Evolutionary conservation across 257 asterid genomes (phyloP), one percentile per base, ranked within the genome.

Genomic region (Primulina huaijiensis): DNA sequence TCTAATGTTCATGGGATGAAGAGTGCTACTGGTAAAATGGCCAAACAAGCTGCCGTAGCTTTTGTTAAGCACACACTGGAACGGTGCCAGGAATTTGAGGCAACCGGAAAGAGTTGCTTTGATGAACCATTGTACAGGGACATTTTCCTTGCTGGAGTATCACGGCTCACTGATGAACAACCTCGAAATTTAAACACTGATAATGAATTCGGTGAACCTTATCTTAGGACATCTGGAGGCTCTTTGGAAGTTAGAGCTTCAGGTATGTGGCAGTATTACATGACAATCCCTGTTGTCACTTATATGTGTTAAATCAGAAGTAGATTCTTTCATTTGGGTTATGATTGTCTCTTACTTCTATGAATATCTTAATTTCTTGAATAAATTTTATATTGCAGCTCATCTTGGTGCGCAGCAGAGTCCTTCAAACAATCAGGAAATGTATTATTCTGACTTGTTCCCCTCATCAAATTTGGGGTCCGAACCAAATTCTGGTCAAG

Each of bases 41-140:
- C 93, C 69, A 90, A 86, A 82, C 95, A 90, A 77, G 89, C 95
- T 78, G 90, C 92, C 72, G 81, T 90, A 79, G 88, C 92, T 84
- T 92, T 87, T 82, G 95, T 87, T 67, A 87, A 80, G 84, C 82
- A 89, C 70, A 80, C 92, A 66, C 66, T 90, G 85, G 89, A 83
- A 70, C 88, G 85, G 20, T 88, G 67, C 82, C 88, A 77, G 73
- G 95, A 87, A 79, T 92, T 85, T 65, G 80, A 85, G 76, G 78
- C 73, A 71, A 82, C 86, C 8, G 92, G 96, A 71, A 90, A 82
- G 80, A 90, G 97, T 82, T 88, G 98, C 83, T 92, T 92, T 80
- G 81, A 77, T 30, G 91, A 87, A 76, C 83, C 95, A 29, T 69
- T 79, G 59, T 90, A 78, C 70, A 80, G 80, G 75, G 91, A 87